Conservation (phyloP, 2,329 filamentous ascomycete species). For the Hyphodiscus sp. region DNA sequence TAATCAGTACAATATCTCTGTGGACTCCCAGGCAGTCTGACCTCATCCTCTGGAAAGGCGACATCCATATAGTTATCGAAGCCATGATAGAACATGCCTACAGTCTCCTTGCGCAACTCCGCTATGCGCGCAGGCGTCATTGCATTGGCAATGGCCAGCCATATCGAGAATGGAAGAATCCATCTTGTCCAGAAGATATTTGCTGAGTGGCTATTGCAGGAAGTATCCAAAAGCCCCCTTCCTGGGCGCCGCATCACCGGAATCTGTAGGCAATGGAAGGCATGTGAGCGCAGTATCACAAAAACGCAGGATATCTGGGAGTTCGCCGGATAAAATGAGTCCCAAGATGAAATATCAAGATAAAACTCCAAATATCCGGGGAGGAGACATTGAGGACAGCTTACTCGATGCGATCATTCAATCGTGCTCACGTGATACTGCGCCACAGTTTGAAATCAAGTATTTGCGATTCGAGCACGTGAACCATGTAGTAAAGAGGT, state of each 20-base stretch:
- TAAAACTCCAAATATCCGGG: neutral
- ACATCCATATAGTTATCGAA: constrained; percentile 91
- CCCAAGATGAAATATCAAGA: neutral
- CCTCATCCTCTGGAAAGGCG: constrained; percentile 94
- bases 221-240: constrained; percentile 20
- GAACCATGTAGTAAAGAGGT: too few relatives aligned
- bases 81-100: constrained; percentile 92
- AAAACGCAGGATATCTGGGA: neutral
- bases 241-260: constrained; percentile 32
- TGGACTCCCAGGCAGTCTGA: constrained; percentile 26
- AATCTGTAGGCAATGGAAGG: constrained; percentile 24
- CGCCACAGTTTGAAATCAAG: too few relatives aligned
- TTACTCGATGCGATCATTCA: neutral
- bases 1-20: neutral
- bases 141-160: constrained; percentile 22
- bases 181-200: constrained; percentile 19
- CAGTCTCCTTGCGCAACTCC: constrained; percentile 52
- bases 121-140: constrained; percentile 52
- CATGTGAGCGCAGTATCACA: constrained; percentile 25
- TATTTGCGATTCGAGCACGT: too few relatives aligned
- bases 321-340: neutral
- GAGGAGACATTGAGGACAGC: neutral
- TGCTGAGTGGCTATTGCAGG: constrained; percentile 16
- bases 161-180: constrained; percentile 22
- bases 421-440: neutral